Conservation (phyloP, 2,329 filamentous ascomycete species). For the Berkeleyomyces basicola region DNA sequence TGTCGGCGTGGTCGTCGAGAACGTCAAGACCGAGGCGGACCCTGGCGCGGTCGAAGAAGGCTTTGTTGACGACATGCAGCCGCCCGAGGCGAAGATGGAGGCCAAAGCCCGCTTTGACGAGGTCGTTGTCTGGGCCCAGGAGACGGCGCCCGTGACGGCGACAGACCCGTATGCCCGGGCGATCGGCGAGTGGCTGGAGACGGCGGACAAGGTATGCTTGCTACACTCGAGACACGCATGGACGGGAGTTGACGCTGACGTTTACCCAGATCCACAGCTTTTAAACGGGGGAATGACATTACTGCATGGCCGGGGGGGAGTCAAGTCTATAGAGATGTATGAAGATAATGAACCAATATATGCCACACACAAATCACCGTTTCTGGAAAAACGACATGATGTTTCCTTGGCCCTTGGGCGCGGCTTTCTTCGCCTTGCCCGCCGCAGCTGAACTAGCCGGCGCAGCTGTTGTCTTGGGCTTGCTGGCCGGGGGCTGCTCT, state of each 20-base stretch:
- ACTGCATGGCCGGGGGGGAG: too few relatives aligned
- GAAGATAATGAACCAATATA: not conserved
- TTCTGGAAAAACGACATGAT: constrained; percentile 91
- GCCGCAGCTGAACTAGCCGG: constrained; percentile 30
- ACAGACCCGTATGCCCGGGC: constrained; percentile 57
- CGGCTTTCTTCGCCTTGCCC: constrained; percentile 37
- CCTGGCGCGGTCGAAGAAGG: not conserved
- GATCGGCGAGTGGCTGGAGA: constrained; percentile 63
- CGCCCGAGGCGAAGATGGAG: constrained; percentile 41
- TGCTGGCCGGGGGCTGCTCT: constrained; percentile 31
- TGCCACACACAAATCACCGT: constrained; percentile 31
- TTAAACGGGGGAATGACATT: not conserved
- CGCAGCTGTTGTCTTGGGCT: constrained; percentile 31
- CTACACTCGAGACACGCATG: too few relatives aligned
- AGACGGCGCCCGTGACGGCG: constrained; percentile 36
- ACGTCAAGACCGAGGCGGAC: constrained; percentile 21
- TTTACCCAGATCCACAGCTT: not conserved
- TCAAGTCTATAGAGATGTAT: not conserved
- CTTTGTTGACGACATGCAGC: constrained; percentile 24
- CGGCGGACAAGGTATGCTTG: constrained; percentile 46
- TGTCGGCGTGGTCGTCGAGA: constrained; percentile 43
- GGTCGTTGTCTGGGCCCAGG: constrained; percentile 73
- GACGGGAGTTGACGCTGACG: too few relatives aligned
- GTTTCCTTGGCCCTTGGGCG: constrained; percentile 53
- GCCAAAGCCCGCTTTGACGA: constrained; percentile 54